Base-by-base conservation (phyloP, 2,329 filamentous ascomycete genomes). In the Hymenoscyphus fraxineus region DNA sequence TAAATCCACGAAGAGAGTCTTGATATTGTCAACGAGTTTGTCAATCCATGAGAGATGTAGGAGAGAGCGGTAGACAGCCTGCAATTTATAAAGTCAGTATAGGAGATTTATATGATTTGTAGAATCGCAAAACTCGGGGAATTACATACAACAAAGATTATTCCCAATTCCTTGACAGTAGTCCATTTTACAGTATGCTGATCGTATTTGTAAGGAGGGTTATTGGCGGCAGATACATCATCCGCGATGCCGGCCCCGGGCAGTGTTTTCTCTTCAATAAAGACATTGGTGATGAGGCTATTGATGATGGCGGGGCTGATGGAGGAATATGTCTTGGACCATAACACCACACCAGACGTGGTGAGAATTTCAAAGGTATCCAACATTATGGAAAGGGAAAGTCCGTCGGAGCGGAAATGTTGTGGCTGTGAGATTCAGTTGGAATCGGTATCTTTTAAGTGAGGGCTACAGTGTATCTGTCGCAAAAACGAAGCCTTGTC, bases 331-430 rank as follows among this genome's bases (percentile, higher is more conserved):
- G 88, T 89, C 76, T 91, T 89, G 67, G 94, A 97, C 95, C 95
- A 99, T 63, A 99, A 86, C 64, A 99, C 95, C 68, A 99, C 93
- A 64, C 95, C 95, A 3, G 93, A 96, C 44, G 94, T 96, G 66
- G 94, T 97, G 67, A 99, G 79, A 70, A 99, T 95, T 79, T 99
- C 94, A 77, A 99, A 99, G 16, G 91, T 90, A 81, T 99, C 95
- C 79, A 99, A 81, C 94, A 98, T 98, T 4, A 59, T 72, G 66
- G 6, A 15, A 27, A 27, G 22, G 66, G 6, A 15, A 13, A 27
- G 22, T 61, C 59, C 58, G 54, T 59, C 15, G 47, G 10, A 41
- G 27, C 15, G 35, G 32, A n/a, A 47, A 60, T 44, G 57, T 56
- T 47, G 6, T 62, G 22, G 12, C 19, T 1, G 22, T 54, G 35